Evolutionary conservation across 306 rosid species (phyloP).

Genomic region (Cercis canadensis): DNA sequence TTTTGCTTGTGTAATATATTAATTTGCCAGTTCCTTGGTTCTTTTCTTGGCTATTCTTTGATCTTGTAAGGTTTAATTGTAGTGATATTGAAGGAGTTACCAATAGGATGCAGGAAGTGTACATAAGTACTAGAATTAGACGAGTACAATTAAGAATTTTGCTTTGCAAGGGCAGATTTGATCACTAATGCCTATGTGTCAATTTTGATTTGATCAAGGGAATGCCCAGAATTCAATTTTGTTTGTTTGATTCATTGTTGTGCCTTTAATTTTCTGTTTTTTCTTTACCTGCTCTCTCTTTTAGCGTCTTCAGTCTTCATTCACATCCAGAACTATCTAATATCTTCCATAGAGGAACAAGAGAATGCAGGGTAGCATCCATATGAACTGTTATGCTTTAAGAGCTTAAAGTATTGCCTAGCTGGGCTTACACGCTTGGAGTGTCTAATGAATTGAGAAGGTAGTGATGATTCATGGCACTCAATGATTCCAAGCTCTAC

Average conservation of each 20-base stretch:
- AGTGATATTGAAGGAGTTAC: conserved; percentile 34
- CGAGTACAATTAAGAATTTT: conserved; percentile 25
- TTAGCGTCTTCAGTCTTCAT: neutral
- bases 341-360: too few species aligned
- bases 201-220: conserved; percentile 29
- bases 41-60: conserved; percentile 7
- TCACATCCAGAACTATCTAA: too few species aligned
- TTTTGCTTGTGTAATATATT: conserved; percentile 29
- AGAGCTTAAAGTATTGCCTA: neutral
- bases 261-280: neutral
- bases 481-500: neutral
- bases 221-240: conserved; percentile 21
- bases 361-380: neutral
- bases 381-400: neutral
- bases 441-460: neutral
- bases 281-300: neutral
- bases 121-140: conserved; percentile 41
- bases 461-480: neutral
- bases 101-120: conserved; percentile 29
- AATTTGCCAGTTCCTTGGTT: conserved; percentile 21
- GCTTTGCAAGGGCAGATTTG: conserved; percentile 20
- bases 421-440: neutral
- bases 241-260: neutral
- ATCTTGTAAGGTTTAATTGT: conserved; percentile 24
- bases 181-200: neutral